Evolutionary conservation across 2,329 filamentous ascomycete species (phyloP).

Genomic region (Botrytis squamosa): DNA sequence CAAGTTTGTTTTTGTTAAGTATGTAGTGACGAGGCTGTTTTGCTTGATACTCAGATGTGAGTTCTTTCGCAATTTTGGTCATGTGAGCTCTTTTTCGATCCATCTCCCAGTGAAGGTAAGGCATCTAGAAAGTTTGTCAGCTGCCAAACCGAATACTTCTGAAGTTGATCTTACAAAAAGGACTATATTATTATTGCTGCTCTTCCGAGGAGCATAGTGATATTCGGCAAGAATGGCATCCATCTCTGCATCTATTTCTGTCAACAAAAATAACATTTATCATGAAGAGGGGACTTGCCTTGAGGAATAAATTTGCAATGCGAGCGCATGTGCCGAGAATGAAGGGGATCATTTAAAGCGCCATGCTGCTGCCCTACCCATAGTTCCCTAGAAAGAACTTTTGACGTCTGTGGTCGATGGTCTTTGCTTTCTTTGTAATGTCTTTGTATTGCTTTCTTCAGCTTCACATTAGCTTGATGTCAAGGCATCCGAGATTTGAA

Average conservation of each 20-base stretch:
- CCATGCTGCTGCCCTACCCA: not conserved
- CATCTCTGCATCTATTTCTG: not conserved
- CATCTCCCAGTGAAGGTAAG: not conserved
- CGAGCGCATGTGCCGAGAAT: not conserved
- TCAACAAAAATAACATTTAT: not conserved
- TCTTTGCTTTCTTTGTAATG: not conserved
- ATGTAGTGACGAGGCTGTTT: not conserved
- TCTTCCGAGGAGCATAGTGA: not conserved
- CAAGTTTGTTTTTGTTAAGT: not conserved
- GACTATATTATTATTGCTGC: not conserved
- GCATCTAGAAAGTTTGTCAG: not conserved
- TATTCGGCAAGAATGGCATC: not conserved
- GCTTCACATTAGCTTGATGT: not conserved
- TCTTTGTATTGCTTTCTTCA: not conserved
- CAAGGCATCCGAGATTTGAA: accelerated
- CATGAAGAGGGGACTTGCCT: not conserved
- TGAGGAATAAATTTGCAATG: not conserved
- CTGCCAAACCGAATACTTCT: accelerated
- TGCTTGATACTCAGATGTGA: not conserved
- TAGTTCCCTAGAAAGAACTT: not conserved
- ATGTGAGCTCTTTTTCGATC: not conserved
- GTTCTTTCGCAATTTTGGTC: not conserved
- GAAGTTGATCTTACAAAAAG: not conserved
- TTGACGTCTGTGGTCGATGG: not conserved
- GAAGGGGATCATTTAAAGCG: not conserved